Base-by-base conservation (phyloP, 306 rosid species). In the Mimosa pudica region DNA sequence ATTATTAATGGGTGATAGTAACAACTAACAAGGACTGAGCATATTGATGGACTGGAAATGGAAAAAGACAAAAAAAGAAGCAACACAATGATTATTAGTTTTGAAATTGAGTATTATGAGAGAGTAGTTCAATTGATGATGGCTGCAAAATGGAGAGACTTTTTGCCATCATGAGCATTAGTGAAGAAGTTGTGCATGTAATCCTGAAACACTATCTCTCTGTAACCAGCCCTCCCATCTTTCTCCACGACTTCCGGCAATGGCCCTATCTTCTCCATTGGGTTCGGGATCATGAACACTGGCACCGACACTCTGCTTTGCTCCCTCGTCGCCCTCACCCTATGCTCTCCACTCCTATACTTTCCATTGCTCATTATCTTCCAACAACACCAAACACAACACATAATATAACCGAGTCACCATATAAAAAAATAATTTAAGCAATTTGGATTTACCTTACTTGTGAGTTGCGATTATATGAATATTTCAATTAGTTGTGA, bases 281-380 rank as follows among this genome's bases (percentile, higher is more conserved):
- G 75, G 16, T 14, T 70, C 2, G 91, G 90, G 55, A 66, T 8
- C 2, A 79, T 83, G 65, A 92, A 92, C 48, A 87, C 41, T 36
- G 91, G 89, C 51, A 85, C 46, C 18, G 91, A 88, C 48, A 92
- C 97, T 82, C 97, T 82, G 1, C 91, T 82, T 69, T 92, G 45
- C 5, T 18, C 78, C 80, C 81, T 87, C 7, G 85, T 83, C 4
- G 91, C 86, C 41, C 84, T 80, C 3, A 83, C 94, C 71, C 86
- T 70, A 79, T 89, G 94, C 71, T 90, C 92, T 12, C 91, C 88
- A 68, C 92, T 92, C 81, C 83, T 85, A 38, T 90, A 90, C 84
- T 73, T 88, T 13, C 94, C 94, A 80, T 90, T 90, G 75, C 91
- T 92, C n/a, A 92, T 32, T 79, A 87, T 84, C 62, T 61, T 61